These are phyloP conservation scores for Parietichytrium sp. DNA, from an alignment of 108 stramenopile genomes.

Conservation along the genomic window DNA sequence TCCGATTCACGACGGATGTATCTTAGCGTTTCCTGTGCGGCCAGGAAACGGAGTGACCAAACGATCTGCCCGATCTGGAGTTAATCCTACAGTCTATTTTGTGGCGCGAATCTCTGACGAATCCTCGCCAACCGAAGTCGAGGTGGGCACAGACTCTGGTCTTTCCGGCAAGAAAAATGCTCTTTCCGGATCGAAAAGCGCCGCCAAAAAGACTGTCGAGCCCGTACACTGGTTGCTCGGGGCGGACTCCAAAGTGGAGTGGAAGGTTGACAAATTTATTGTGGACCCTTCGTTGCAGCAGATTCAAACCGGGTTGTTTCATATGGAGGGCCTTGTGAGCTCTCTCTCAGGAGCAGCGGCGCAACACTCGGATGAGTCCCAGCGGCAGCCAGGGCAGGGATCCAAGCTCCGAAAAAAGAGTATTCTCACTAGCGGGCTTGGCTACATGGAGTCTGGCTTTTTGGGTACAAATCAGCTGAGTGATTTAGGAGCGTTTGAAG, in stretches of 20 bases:
- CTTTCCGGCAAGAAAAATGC: no score
- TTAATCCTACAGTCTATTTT: no score
- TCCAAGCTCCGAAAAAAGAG: neutral
- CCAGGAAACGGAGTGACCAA: neutral
- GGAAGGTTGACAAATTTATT: conserved; percentile 20
- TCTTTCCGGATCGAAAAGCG: no score
- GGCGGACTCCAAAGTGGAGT: conserved; percentile 7
- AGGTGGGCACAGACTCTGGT: no score
- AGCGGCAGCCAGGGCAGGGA: neutral
- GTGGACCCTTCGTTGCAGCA: neutral
- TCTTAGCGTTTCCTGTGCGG: conserved; percentile 11
- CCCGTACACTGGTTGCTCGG: conserved; percentile 21
- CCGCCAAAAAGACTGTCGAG: neutral
- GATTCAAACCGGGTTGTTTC: neutral
- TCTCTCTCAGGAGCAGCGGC: neutral
- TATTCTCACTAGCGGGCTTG: neutral
- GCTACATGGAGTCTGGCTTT: neutral
- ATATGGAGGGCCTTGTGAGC: no score
- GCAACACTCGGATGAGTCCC: neutral
- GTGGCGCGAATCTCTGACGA: no score
- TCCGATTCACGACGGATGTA: neutral
- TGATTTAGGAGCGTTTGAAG: neutral
- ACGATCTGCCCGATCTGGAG: no score
- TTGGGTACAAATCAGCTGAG: neutral
- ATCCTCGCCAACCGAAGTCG: no score